These are phyloP conservation scores for Backusella parvicylindrica DNA, from an alignment of 192 early-diverging fungal species.

Conservation along the genomic window DNA sequence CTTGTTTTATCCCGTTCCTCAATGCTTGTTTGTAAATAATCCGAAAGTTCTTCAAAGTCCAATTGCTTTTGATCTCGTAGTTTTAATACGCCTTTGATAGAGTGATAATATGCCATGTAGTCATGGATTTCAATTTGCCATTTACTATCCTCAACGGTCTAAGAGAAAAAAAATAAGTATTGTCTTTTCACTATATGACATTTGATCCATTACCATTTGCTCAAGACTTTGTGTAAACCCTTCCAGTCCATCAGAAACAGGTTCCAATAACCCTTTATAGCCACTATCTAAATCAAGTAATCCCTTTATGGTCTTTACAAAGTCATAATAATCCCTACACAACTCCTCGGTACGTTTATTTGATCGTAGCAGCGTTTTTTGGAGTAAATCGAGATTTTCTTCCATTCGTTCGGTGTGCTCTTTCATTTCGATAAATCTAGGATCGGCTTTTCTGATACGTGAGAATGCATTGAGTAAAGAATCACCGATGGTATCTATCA, in stretches of 20 bases:
- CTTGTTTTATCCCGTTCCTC: conserved; percentile 72
- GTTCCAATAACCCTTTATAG: conserved; percentile 66
- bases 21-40: conserved; percentile 66
- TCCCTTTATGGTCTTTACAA: conserved; percentile 68
- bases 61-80: conserved; percentile 93
- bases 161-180: neutral
- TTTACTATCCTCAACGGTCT: conserved; percentile 53
- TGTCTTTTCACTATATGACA: neutral
- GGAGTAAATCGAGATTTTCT: conserved; percentile 78
- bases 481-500: conserved; percentile 87
- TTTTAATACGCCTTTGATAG: conserved; percentile 76
- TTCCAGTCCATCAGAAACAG: conserved; percentile 67
- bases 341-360: conserved; percentile 75
- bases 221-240: conserved; percentile 63
- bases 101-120: conserved; percentile 78
- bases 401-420: conserved; percentile 81
- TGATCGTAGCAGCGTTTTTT: conserved; percentile 72
- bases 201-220: conserved; percentile 47
- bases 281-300: conserved; percentile 85
- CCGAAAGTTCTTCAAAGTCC: conserved; percentile 87
- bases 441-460: conserved; percentile 87
- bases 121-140: conserved; percentile 81
- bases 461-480: conserved; percentile 88
- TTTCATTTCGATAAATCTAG: conserved; percentile 78
- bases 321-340: conserved; percentile 73